These are phyloP conservation scores for Colletotrichum sp. DNA, from an alignment of 2,329 filamentous ascomycete species.

Conservation along the genomic window DNA sequence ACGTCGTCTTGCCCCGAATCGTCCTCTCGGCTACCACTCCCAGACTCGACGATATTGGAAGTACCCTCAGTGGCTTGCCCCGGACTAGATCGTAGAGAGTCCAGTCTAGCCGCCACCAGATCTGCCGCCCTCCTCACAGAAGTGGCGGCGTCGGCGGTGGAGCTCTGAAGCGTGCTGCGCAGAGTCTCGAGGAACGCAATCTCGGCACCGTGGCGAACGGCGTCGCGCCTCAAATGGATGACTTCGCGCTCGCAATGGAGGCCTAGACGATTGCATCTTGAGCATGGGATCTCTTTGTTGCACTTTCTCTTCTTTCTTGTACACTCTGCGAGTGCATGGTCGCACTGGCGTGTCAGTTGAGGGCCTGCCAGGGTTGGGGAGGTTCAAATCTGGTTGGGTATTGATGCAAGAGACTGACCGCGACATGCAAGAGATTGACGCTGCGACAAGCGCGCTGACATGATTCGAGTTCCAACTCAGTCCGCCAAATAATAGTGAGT, in stretches of 20 bases:
- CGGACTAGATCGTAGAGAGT: background rate
- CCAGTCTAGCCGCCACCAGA: background rate
- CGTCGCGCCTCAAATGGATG: background rate
- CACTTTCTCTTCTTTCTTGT: background rate
- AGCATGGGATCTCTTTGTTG: background rate
- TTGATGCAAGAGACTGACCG: background rate
- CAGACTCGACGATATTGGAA: background rate
- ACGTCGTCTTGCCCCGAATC: background rate
- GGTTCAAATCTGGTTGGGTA: background rate
- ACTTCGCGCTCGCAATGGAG: background rate
- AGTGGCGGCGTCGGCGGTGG: background rate
- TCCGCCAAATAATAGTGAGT: accelerated
- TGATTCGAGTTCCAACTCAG: background rate
- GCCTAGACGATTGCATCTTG: background rate
- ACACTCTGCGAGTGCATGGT: background rate
- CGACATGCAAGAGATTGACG: background rate
- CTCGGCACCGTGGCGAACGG: background rate
- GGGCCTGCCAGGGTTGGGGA: background rate
- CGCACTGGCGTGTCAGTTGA: background rate
- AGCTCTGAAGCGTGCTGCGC: background rate
- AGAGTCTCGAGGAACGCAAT: background rate
- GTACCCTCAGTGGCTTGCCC: background rate
- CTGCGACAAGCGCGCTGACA: background rate
- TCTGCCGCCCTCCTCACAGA: background rate
- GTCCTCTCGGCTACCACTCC: background rate